Evolutionary conservation across 257 asterid genomes (phyloP), one percentile per base, ranked within the genome.

Genomic region (Nicotiana otophora): DNA sequence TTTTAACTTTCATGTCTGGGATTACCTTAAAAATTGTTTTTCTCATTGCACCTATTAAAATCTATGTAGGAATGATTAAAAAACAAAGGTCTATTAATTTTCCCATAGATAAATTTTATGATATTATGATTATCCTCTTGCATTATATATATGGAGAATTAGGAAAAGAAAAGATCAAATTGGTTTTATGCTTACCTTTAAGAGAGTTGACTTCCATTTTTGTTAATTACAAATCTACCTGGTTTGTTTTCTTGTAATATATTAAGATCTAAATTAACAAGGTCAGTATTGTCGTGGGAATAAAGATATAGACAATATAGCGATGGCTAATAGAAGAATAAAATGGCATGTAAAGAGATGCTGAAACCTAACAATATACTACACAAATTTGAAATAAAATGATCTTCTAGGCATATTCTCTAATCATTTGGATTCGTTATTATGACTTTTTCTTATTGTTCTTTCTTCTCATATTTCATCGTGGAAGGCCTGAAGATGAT

Each of bases 341-440:
- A 74, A 51, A 74, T 51, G 80, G 80, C 80, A 74, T 46, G 78
- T 72, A 72, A 72, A 23, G 11, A 72, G 78, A 46, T 72, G 61
- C 78, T 72, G 63, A 57, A 17, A 57, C 63, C 63, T n/a, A 57
- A 57, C 63, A 57, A 57, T 57, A 57, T 57, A 57, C 63, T 57
- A 57, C 63, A 57, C 10, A 4, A 72, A 46, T 72, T 46, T 23
- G 12, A 55, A 42, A 72, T 72, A n/a, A 20, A 72, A 72, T 72
- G 36, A n/a, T 69, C 78, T 69, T 42, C 6, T 28, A 64, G 20
- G 10, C 26, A 31, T 31, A 31, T 12, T 65, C 72, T 65, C 46
- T 20, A 23, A 72, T 72, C 61, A 72, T 72, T 72, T 72, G 7
- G 79, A 72, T 46, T 46, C 61, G 6, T 72, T 72, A 46, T 74